Percentiles rank a stretch among this genome's conserved stretches.
These are phyloP conservation scores for Capsicum chinense DNA, from an alignment of 257 asterid species.

Conservation along the genomic window DNA sequence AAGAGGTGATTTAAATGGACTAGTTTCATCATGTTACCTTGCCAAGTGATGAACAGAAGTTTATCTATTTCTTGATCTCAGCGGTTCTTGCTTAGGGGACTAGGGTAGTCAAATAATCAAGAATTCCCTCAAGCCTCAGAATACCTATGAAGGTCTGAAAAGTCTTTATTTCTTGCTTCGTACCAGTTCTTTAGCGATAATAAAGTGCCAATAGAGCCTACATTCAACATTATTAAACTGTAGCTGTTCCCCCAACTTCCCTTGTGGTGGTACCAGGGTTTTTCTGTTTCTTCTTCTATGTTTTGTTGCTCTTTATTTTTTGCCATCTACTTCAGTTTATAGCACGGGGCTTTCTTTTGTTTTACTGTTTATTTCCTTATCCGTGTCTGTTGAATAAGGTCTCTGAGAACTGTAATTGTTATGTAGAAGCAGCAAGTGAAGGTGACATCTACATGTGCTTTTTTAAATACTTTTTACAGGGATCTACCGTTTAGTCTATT, in stretches of 20 bases:
- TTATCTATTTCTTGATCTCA: not conserved
- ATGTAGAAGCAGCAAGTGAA: not conserved
- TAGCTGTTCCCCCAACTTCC: not conserved
- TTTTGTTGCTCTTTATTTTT: not conserved
- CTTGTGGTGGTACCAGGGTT: conserved; percentile 14
- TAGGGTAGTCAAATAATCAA: conserved; percentile 10
- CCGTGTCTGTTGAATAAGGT: not conserved
- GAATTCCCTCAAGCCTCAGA: not conserved
- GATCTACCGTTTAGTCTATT: not conserved
- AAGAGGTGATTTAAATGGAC: not conserved
- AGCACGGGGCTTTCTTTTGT: not conserved
- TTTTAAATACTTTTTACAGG: not conserved
- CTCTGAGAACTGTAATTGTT: not conserved
- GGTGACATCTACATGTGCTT: conserved; percentile 10
- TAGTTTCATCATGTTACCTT: not conserved
- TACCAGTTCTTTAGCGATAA: not conserved
- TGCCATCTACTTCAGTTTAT: not conserved
- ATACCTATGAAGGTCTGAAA: not conserved
- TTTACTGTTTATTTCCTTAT: not conserved
- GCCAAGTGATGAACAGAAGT: not conserved
- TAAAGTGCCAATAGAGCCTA: not conserved
- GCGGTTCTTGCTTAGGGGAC: not conserved
- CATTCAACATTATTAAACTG: not conserved
- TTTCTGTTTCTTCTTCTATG: not conserved
- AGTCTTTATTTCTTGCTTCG: not conserved